Evolutionary conservation across 164 flowering plant species (phyloP), one percentile per base, ranked within the genome.

Genomic region (Vitis labrusca): DNA sequence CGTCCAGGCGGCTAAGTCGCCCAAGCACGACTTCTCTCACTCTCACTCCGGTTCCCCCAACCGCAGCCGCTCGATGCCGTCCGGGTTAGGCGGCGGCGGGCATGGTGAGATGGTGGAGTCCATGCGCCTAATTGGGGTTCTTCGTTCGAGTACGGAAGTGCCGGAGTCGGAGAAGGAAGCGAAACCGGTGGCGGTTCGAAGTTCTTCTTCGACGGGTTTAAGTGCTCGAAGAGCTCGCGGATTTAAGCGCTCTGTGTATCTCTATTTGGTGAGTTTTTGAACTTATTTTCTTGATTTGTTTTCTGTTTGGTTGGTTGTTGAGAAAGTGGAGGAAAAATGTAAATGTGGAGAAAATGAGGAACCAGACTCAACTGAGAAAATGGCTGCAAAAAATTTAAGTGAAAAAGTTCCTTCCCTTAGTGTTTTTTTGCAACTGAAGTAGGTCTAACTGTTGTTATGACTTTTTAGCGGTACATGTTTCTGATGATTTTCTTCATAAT

Each of bases 231-330:
- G 50, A 66, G 72, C 49, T 71, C 19, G 70, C 15, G 55, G 70
- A 63, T 68, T 72, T 47, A 74, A 63, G 16, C 61, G 50, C 23
- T 79, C 71, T 52, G 73, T 76, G 32, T 10, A 63, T 37, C 30
- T 73, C 57, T 63, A 66, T 62, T 54, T 84, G 84, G 93, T 89
- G 16, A 66, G 76, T 78, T 29, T 7, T 59, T 29, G 14, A 59
- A 13, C 3, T 59, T 27, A 9, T 27, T 65, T 50, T 11, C 15
- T 13, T 19, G 44, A 10, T 60, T 16, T 13, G 51, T 50, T 15
- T 72, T 30, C 50, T 57, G 29, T 65, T 13, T 56, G 13, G 17
- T n/a, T 50, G 54, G 16, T 2, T 44, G 65, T 10, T 14, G 23
- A 6, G 65, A 8, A n/a, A n/a, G 3, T 17, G 32, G 59, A 7